Evolutionary conservation across 352 stramenopile species (phyloP).

Genomic region (Saprolegnia parasitica): DNA sequence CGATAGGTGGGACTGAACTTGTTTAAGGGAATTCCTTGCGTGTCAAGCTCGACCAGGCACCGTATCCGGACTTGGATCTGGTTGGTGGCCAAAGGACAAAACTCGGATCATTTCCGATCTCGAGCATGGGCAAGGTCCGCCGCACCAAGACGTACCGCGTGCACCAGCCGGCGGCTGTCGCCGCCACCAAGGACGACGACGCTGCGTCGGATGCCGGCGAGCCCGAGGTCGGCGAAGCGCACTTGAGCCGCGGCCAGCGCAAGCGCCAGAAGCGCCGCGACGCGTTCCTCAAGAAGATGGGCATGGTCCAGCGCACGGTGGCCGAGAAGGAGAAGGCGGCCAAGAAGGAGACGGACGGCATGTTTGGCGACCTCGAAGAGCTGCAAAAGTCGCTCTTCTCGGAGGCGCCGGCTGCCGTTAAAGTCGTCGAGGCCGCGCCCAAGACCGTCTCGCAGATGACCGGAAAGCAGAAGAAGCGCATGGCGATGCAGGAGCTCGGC

Average conservation of each 20-base stretch:
- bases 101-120: neutral
- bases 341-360: slow-evolving; percentile 48
- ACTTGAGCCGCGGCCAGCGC: slow-evolving; percentile 70
- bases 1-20: neutral
- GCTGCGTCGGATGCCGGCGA: slow-evolving; percentile 3
- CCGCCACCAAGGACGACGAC: slow-evolving; percentile 2
- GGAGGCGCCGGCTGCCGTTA: slow-evolving; percentile 35
- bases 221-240: neutral
- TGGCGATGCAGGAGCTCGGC: slow-evolving; percentile 74
- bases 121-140: slow-evolving; percentile 26
- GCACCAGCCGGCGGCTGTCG: slow-evolving; percentile 23
- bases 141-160: slow-evolving; percentile 22
- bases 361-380: slow-evolving; percentile 65
- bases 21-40: neutral
- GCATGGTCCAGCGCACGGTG: slow-evolving; percentile 62
- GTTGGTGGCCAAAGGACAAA: slow-evolving; percentile 13
- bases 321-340: slow-evolving; percentile 45
- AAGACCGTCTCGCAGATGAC: slow-evolving; percentile 57
- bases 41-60: neutral
- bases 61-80: slow-evolving; percentile 27
- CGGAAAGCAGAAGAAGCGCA: slow-evolving; percentile 76
- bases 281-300: slow-evolving; percentile 85
- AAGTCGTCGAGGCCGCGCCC: slow-evolving; percentile 4
- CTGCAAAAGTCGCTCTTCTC: slow-evolving; percentile 69
- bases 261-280: slow-evolving; percentile 77